Base-by-base conservation (phyloP, 371 early-diverging fungal species). In the Apophysomyces sp. region DNA sequence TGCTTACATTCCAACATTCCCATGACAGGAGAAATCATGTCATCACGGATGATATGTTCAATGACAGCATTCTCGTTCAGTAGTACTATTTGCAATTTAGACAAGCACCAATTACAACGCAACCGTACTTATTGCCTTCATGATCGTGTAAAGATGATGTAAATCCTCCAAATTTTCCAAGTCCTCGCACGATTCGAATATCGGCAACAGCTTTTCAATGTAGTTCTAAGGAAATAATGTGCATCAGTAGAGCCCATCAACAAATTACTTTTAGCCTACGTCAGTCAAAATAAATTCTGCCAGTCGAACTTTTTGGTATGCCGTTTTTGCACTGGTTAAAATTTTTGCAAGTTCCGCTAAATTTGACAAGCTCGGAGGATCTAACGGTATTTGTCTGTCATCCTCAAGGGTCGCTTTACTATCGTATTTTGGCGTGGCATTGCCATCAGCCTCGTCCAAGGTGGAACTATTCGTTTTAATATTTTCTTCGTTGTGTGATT, bases 1-100 rank as follows among this genome's bases (percentile, higher is more conserved):
- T 16, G 15, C 77, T 52, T 73, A 93, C 92, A 92, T 84, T 97
- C 96, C 49, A 97, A 73, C 68, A 94, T 90, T 15, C 93, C 94
- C 30, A 89, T 80, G 1, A 92, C 83, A 21, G 66, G 72, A 5
- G 80, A 52, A 53, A 94, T 83, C 37, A 84, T 66, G 6, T 92
- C 92, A 57, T 94, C 93, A 54, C 81, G 77, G 55, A 93, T 74
- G 21, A 94, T 74, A n/a, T 75, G 69, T 58, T 92, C 89, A 57
- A 91, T 85, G 27, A 96, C 77, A 4, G 67, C 58, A 40, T 74
- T 77, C 60, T 77, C 73, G 55, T 75, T 77, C 41, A 82, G 63
- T 29, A 66, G 44, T 31, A 76, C 79, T 78, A 61, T 21, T 11
- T 16, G 15, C 18, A 49, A 36, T 3, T n/a, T 51, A 1, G 55